Evolutionary conservation across 73 alveolate species (phyloP), one percentile per base, ranked within the genome.

Genomic region (Blepharisma japonicum): DNA sequence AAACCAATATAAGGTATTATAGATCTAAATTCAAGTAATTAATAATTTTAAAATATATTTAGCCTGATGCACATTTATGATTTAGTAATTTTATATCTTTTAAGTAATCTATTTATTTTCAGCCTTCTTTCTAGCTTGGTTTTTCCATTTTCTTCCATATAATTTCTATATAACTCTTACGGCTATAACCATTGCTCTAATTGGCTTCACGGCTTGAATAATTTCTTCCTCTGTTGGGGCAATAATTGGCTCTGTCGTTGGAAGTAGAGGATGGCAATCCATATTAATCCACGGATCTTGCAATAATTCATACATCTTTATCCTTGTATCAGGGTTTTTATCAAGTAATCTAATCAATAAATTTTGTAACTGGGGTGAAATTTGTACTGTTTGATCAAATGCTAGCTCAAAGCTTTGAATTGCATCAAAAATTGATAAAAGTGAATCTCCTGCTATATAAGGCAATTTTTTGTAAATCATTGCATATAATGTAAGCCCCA

Each of bases 401-500:
- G 66, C 70, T 55, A 78, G 80, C 85, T 86, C 86, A 74, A 79
- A 47, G 45, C 81, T 66, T 55, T 56, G 55, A 11, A 94, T 90
- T 39, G 61, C 66, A 45, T 94, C 95, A 81, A 90, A 82, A 46
- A 94, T 80, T 39, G 90, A 97, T 45, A 82, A 71, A 51, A 90
- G 90, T 1, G 42, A 32, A 55, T 79, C 86, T 55, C 78, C 93
- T 51, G 87, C 94, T 81, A 85, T 76, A 86, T 83, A 94, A 0
- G 98, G 99, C 47, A 92, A 87, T 74, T 83, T 92, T 55, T 86
- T 86, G 66, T 77, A 96, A 20, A 92, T 83, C 77, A 96, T 68
- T 47, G 95, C 88, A 87, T 94, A 96, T 23, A 90, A 72, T 6
- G 98, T 90, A 4, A 94, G 86, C 45, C 99, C 99, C 32, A 94